phyloP scores from a whole-genome alignment of 345 rosid genomes.

The Citrus inodora region DNA sequence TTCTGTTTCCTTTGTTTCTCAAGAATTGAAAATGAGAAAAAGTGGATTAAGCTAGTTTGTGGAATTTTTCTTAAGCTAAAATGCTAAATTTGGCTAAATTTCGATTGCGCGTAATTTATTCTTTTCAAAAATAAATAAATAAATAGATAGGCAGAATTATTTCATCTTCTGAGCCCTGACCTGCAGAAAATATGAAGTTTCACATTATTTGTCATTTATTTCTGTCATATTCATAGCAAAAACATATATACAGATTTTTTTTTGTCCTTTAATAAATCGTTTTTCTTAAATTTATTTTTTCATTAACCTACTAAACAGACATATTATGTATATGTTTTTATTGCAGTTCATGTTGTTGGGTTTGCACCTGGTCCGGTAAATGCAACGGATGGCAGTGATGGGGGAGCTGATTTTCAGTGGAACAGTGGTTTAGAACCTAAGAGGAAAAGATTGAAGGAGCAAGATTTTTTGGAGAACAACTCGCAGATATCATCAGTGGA shows the following conservation, averaged over 20 bases:
- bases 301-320: not conserved
- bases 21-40: not conserved
- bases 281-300: not conserved
- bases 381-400: constrained; percentile 48
- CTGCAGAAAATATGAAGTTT: not conserved
- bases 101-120: not conserved
- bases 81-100: not conserved
- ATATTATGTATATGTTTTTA: not conserved
- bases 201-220: not conserved
- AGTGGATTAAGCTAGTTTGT: not conserved
- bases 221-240: not conserved
- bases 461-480: constrained; percentile 64
- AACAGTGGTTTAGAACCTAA: constrained; percentile 53
- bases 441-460: constrained; percentile 61
- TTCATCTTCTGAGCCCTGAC: not conserved
- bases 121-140: not conserved
- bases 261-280: not conserved
- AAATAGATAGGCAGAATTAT: not conserved
- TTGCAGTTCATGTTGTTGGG: constrained; percentile 74
- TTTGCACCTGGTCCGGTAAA: constrained; percentile 66
- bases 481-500: constrained; percentile 77
- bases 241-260: not conserved
- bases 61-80: not conserved
- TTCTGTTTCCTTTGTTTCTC: not conserved
- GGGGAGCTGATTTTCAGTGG: constrained; percentile 56